Conservation (phyloP, 768 basidiomycete species). For the Xerocomellus chrysenteron region DNA sequence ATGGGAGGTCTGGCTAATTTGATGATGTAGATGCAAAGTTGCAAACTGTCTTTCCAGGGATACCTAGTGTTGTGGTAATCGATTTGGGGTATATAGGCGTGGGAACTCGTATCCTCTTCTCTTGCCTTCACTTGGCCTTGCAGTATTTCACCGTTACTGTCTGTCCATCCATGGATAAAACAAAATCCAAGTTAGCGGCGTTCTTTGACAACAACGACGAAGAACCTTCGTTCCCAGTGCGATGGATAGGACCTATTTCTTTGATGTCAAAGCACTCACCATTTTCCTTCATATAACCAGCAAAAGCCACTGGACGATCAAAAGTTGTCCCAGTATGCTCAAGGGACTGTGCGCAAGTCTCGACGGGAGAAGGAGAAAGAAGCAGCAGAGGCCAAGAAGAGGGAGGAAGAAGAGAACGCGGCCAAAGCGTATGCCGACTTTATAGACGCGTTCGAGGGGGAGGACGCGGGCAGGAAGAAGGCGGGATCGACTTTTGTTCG, state of each 20-base stretch:
- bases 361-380: constrained; percentile 91
- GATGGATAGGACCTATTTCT: constrained; percentile 74
- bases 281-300: constrained; percentile 54
- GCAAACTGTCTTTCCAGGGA: background rate
- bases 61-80: background rate
- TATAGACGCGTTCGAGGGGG: constrained; percentile 79
- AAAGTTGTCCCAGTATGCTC: constrained; percentile 81
- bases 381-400: constrained; percentile 85
- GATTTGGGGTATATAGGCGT: constrained; percentile 15
- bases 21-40: constrained; percentile 53
- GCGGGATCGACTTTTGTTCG: constrained; percentile 61
- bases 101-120: constrained; percentile 19
- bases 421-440: constrained; percentile 83
- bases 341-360: constrained; percentile 87
- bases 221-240: constrained; percentile 87
- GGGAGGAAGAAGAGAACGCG: constrained; percentile 78
- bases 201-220: constrained; percentile 87
- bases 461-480: constrained; percentile 51
- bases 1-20: constrained; percentile 63
- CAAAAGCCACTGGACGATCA: constrained; percentile 83
- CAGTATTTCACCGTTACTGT: constrained; percentile 1
- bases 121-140: background rate
- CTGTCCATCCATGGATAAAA: constrained; percentile 32
- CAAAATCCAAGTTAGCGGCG: constrained; percentile 58
- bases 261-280: constrained; percentile 56